A percentile compares a stretch with the other conserved stretches of the same genome.
Evolutionary conservation across 371 early-diverging fungal genomes (phyloP).

Genomic region (Lichtheimia ramosa): DNA sequence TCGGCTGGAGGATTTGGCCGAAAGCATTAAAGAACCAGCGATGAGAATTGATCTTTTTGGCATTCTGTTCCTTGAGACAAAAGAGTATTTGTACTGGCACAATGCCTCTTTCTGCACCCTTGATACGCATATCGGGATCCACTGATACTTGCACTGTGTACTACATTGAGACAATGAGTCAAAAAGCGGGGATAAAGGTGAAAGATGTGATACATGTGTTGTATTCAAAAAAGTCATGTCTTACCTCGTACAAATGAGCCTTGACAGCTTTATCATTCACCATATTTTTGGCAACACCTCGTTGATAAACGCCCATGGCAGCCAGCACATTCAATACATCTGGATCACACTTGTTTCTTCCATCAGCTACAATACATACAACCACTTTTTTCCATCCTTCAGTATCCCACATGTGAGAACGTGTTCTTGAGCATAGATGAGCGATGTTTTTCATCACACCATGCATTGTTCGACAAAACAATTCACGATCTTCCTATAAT

Average conservation of each 20-base stretch:
- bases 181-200: not conserved
- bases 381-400: conserved; percentile 85
- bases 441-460: conserved; percentile 81
- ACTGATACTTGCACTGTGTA: conserved; percentile 89
- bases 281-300: conserved; percentile 66
- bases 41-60: conserved; percentile 85
- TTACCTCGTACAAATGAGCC: conserved; percentile 80
- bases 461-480: conserved; percentile 76
- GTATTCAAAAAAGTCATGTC: not conserved
- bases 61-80: conserved; percentile 76
- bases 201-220: not conserved
- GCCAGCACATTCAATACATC: conserved; percentile 57
- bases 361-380: conserved; percentile 84
- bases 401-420: conserved; percentile 67
- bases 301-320: conserved; percentile 73
- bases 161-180: conserved; percentile 15
- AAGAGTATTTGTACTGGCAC: conserved; percentile 84
- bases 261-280: conserved; percentile 59
- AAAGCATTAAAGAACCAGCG: conserved; percentile 92
- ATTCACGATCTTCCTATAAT: conserved; percentile 53
- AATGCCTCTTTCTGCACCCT: conserved; percentile 68
- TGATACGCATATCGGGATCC: conserved; percentile 70
- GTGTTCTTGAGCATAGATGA: conserved; percentile 66
- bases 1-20: conserved; percentile 72
- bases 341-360: conserved; percentile 68